Evolutionary conservation across 2,329 filamentous ascomycete genomes (phyloP).

Genomic region (Exophiala sp.): DNA sequence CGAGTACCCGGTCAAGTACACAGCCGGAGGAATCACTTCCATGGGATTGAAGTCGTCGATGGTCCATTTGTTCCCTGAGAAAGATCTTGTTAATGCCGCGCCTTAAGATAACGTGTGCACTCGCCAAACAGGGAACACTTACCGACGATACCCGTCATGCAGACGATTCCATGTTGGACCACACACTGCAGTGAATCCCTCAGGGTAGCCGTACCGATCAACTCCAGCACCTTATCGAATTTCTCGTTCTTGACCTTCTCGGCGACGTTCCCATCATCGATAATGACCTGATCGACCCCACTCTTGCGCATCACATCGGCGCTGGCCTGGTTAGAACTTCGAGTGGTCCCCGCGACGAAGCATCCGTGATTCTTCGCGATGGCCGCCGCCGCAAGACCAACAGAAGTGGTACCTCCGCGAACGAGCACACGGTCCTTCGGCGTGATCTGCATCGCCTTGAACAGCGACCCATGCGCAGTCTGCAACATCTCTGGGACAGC

Average conservation of each 20-base stretch:
- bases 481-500: conserved; percentile 52
- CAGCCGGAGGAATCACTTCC: conserved; percentile 40
- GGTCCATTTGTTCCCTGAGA: conserved; percentile 36
- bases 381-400: conserved; percentile 47
- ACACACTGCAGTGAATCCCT: conserved; percentile 44
- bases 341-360: conserved; percentile 40
- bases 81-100: neutral
- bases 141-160: conserved; percentile 47
- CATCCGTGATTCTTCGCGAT: conserved; percentile 44
- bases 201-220: conserved; percentile 44
- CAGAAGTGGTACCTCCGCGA: conserved; percentile 48
- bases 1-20: conserved; percentile 42
- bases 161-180: conserved; percentile 40
- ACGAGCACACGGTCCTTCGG: conserved; percentile 45
- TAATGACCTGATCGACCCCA: conserved; percentile 43
- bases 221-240: conserved; percentile 46
- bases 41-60: conserved; percentile 42
- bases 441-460: conserved; percentile 38
- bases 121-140: neutral
- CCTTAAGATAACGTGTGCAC: neutral
- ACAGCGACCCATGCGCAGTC: conserved; percentile 47
- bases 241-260: conserved; percentile 33
- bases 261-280: conserved; percentile 43
- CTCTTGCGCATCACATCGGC: conserved; percentile 36
- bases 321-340: conserved; percentile 34